Conservation (phyloP, 352 stramenopile genomes). For the Globisporangium acanthophoron region DNA sequence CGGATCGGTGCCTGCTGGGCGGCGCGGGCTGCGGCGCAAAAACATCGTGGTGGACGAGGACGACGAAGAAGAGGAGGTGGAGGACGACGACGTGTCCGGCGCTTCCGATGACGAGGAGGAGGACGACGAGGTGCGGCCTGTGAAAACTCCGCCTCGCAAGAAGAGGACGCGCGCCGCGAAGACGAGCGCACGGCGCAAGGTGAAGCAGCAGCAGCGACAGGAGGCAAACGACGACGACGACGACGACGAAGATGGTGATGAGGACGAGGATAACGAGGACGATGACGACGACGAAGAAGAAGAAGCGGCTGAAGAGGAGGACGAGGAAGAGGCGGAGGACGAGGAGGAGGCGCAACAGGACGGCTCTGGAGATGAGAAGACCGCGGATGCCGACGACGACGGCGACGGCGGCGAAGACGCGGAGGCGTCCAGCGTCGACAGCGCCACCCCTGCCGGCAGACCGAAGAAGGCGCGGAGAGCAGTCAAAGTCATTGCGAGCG, state of each 20-base stretch:
- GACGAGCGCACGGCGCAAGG: constrained; percentile 27
- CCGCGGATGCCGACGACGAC: constrained; percentile 14
- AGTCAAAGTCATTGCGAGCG: not conserved
- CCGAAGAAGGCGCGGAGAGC: not conserved
- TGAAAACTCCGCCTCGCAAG: constrained; percentile 19
- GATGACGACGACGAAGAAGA: constrained; percentile 19
- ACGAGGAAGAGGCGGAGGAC: constrained; percentile 20
- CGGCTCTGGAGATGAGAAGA: constrained; percentile 20
- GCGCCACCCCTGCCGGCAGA: not conserved
- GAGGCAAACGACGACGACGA: constrained; percentile 45
- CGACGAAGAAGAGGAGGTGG: constrained; percentile 20
- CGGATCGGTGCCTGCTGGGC: constrained; percentile 10
- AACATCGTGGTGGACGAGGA: constrained; percentile 51
- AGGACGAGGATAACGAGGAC: constrained; percentile 36
- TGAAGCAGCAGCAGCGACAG: constrained; percentile 10
- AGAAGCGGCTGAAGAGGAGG: constrained; percentile 11
- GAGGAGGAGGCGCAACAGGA: constrained; percentile 22
- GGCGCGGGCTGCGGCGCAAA: constrained; percentile 57
- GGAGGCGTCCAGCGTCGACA: constrained; percentile 3
- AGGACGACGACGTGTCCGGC: constrained; percentile 10
- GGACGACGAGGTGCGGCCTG: constrained; percentile 16
- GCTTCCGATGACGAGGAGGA: constrained; percentile 18
- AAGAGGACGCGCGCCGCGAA: constrained; percentile 27
- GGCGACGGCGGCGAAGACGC: constrained; percentile 11
- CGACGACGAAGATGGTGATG: constrained; percentile 34